phyloP scores from a whole-genome alignment of 2,329 filamentous ascomycete species.

The Phaeosphaeriaceae sp. region DNA sequence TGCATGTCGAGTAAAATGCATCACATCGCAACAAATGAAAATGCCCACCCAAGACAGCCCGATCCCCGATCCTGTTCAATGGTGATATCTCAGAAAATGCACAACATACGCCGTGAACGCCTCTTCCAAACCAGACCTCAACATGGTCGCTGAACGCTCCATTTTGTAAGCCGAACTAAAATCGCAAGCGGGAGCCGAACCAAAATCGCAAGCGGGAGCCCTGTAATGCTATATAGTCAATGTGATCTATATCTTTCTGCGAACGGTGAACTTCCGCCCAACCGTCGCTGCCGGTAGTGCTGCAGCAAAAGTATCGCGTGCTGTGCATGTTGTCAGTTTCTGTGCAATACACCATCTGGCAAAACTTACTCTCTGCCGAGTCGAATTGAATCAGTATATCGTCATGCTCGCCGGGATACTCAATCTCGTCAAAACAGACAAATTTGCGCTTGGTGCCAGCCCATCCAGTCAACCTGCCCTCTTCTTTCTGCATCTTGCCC shows the following conservation, averaged over 20 bases:
- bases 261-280: constrained; percentile 52
- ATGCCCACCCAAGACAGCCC: background rate
- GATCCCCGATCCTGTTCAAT: background rate
- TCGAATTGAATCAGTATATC: constrained; percentile 89
- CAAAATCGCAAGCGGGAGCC: too few relatives aligned
- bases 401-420: constrained; percentile 91
- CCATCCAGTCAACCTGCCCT: constrained; percentile 54
- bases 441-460: constrained; percentile 71
- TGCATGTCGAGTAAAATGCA: background rate
- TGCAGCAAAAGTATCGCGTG: constrained; percentile 54
- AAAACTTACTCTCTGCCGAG: constrained; percentile 71
- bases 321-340: constrained; percentile 41
- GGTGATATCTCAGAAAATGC: constrained; percentile 2
- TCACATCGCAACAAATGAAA: background rate
- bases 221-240: background rate
- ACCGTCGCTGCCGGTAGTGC: constrained; percentile 54
- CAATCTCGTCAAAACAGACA: constrained; percentile 84
- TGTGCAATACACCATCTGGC: too few relatives aligned
- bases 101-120: background rate
- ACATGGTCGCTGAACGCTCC: too few relatives aligned
- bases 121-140: background rate
- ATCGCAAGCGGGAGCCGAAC: too few relatives aligned
- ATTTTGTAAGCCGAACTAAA: too few relatives aligned
- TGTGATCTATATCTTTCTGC: constrained; percentile 44
- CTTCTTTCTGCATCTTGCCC: constrained; percentile 59